phyloP scores from a whole-genome alignment of 2,329 filamentous ascomycete species.

The Hymenoscyphus salicellus region DNA sequence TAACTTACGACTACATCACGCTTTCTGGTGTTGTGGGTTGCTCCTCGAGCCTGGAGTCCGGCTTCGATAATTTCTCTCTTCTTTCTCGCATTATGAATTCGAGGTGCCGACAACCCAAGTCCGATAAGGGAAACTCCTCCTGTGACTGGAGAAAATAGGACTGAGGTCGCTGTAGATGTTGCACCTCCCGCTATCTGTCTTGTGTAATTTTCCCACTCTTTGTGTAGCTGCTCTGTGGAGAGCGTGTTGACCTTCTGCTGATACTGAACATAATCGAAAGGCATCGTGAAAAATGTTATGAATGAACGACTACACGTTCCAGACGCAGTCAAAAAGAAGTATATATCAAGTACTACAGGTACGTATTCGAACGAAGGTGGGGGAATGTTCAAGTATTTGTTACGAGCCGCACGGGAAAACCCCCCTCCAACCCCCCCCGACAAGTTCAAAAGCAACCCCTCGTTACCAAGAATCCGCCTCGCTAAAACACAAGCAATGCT shows the following conservation, averaged over 20 bases:
- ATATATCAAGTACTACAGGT: neutral
- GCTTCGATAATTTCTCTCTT: constrained; percentile 43
- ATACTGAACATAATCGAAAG: constrained; percentile 43
- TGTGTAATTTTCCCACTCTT: constrained; percentile 45
- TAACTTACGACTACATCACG: constrained; percentile 42
- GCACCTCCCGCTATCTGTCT: constrained; percentile 42
- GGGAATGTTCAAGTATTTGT: constrained; percentile 1
- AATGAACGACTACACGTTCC: neutral
- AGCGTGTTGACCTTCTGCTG: constrained; percentile 40
- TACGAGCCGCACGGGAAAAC: neutral
- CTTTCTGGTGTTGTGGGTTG: constrained; percentile 41
- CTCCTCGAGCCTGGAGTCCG: constrained; percentile 37
- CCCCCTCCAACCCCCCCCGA: constrained; percentile 2
- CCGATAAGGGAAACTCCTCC: constrained; percentile 42
- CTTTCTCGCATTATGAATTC: constrained; percentile 43
- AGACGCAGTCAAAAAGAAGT: neutral
- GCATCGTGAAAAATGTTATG: constrained; percentile 32
- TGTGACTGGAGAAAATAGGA: constrained; percentile 41
- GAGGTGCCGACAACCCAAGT: constrained; percentile 40
- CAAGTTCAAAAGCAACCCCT: constrained; percentile 1
- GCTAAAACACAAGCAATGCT: neutral
- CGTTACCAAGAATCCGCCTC: neutral
- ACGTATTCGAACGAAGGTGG: neutral
- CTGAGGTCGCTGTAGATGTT: constrained; percentile 40
- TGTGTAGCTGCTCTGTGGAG: constrained; percentile 39